Percentiles rank a stretch among this genome's conserved stretches.
Conservation (phyloP, 768 basidiomycete genomes). For the Polyporus arcularius region DNA sequence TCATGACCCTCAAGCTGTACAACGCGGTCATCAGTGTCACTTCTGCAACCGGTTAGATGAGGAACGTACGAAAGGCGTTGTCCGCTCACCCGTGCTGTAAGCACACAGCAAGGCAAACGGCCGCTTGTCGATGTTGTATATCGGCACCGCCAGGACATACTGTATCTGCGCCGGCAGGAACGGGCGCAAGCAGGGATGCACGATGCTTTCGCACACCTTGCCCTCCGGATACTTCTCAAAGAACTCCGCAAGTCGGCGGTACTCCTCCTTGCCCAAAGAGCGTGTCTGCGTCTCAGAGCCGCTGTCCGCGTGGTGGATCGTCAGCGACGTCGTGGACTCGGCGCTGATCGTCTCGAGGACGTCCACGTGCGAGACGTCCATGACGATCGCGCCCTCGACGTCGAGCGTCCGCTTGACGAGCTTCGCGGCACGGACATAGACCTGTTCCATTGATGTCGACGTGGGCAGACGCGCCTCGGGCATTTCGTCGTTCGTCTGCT, state of each 20-base stretch:
- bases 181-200: constrained; percentile 79
- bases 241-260: constrained; percentile 72
- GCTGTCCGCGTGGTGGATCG: constrained; percentile 67
- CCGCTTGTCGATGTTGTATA: constrained; percentile 90
- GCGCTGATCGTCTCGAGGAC: constrained; percentile 68
- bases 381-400: constrained; percentile 87
- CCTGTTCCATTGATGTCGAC: constrained; percentile 71
- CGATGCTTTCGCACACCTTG: constrained; percentile 82
- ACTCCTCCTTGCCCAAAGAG: constrained; percentile 65
- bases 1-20: constrained; percentile 83
- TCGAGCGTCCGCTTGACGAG: constrained; percentile 89
- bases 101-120: constrained; percentile 91
- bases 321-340: constrained; percentile 67
- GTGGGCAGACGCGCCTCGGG: constrained; percentile 28
- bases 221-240: constrained; percentile 83
- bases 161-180: constrained; percentile 82
- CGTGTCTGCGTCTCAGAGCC: constrained; percentile 51
- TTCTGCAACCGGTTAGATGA: not conserved
- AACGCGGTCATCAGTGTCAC: not conserved
- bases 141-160: constrained; percentile 89
- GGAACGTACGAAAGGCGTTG: constrained; percentile 72
- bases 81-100: constrained; percentile 82
- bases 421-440: constrained; percentile 89
- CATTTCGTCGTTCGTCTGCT: constrained; percentile 45
- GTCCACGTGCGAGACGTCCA: constrained; percentile 92